Evolutionary conservation across 2,329 filamentous ascomycete species (phyloP).

Genomic region (Amylocarpus encephaloides): DNA sequence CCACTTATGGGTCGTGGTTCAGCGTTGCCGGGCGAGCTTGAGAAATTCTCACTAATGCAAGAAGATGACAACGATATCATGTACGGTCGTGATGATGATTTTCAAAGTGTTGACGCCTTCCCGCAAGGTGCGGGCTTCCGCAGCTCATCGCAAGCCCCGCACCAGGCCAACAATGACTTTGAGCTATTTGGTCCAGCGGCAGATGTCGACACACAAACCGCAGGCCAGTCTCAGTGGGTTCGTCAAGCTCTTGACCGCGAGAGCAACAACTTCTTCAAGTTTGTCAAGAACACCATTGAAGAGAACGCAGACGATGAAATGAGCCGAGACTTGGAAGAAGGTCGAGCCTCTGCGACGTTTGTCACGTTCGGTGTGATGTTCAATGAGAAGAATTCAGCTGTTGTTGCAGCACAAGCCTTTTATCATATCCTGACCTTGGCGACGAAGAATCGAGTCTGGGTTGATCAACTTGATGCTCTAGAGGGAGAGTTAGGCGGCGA

Average conservation of each 20-base stretch:
- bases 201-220: constrained; percentile 43
- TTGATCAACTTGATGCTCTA: constrained; percentile 46
- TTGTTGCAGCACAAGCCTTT: constrained; percentile 68
- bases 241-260: constrained; percentile 50
- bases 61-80: constrained; percentile 20
- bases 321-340: background rate
- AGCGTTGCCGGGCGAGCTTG: constrained; percentile 22
- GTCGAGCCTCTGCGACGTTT: constrained; percentile 22
- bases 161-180: constrained; percentile 33
- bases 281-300: constrained; percentile 43
- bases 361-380: constrained; percentile 67
- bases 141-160: constrained; percentile 7
- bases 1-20: constrained; percentile 49
- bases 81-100: constrained; percentile 23
- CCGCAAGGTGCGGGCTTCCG: constrained; percentile 14
- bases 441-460: constrained; percentile 55
- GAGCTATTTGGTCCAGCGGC: constrained; percentile 36
- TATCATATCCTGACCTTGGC: constrained; percentile 67
- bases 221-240: constrained; percentile 41
- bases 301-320: constrained; percentile 28
- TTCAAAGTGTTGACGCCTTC: background rate
- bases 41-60: constrained; percentile 18
- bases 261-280: constrained; percentile 56
- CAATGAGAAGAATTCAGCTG: constrained; percentile 44
- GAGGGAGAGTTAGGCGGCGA: constrained; percentile 18